Evolutionary conservation across 176 grass and related monocot genomes (phyloP).

Genomic region (Oryza nivara): DNA sequence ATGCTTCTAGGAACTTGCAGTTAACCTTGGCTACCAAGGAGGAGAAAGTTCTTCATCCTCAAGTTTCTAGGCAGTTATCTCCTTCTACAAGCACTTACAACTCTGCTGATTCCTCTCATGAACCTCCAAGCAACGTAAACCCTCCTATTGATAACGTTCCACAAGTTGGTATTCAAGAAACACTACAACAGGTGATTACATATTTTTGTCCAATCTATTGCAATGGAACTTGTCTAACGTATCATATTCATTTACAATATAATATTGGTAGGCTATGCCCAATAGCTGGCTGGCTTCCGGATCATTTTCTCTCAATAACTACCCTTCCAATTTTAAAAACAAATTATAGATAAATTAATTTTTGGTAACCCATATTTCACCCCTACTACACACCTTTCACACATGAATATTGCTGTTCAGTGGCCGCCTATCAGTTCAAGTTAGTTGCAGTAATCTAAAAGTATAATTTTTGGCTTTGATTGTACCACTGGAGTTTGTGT

Average conservation of each 20-base stretch:
- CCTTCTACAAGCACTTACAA: conserved; percentile 51
- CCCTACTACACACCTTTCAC: no score
- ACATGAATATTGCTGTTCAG: no score
- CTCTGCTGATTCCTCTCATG: conserved; percentile 58
- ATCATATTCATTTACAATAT: neutral
- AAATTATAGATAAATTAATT: conserved; percentile 16
- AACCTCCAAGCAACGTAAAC: conserved; percentile 47
- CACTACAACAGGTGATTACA: conserved; percentile 69
- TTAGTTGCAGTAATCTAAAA: no score
- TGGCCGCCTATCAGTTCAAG: no score
- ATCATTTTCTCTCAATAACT: neutral
- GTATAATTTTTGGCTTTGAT: no score
- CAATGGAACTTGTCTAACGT: conserved; percentile 10
- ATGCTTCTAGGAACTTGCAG: conserved; percentile 36
- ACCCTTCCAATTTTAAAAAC: neutral
- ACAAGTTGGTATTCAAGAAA: conserved; percentile 68
- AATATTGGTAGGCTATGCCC: conserved; percentile 10
- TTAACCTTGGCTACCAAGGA: conserved; percentile 51
- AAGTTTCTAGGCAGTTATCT: conserved; percentile 47
- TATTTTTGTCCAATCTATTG: conserved; percentile 1
- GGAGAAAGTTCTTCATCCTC: conserved; percentile 56
- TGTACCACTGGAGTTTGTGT: no score
- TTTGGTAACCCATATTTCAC: neutral
- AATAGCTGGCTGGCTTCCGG: neutral
- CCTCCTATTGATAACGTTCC: conserved; percentile 46